Percentiles rank a stretch among this genome's conserved stretches.
Evolutionary conservation across 1,284 basidiomycete species (phyloP).

Genomic region (Ceratobasidium sp.): DNA sequence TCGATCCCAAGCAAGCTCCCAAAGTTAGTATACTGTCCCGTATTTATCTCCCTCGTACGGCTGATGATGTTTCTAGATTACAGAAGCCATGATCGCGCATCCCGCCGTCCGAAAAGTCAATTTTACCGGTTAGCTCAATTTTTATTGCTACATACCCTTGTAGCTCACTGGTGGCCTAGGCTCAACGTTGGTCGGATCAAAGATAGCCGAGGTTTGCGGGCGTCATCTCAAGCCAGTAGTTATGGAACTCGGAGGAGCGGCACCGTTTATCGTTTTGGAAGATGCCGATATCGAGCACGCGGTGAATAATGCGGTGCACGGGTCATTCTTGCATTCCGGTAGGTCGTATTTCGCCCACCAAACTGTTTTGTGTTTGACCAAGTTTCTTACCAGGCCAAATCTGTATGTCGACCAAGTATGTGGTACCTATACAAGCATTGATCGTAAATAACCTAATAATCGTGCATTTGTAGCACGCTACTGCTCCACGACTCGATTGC

Average conservation of each 20-base stretch:
- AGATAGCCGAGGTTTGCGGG: conserved; percentile 57
- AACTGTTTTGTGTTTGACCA: not conserved
- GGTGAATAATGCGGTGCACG: conserved; percentile 50
- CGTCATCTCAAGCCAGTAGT: conserved; percentile 59
- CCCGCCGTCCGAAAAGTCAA: conserved; percentile 53
- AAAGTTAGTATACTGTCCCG: conserved; percentile 48
- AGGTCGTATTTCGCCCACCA: not conserved
- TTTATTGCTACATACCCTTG: too few relatives aligned
- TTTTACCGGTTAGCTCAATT: conserved; percentile 22
- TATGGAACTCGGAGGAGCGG: conserved; percentile 62
- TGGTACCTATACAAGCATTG: conserved; percentile 43
- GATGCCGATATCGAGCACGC: conserved; percentile 61
- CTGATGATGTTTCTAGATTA: conserved; percentile 39
- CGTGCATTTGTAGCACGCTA: conserved; percentile 7
- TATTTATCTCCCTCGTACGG: not conserved
- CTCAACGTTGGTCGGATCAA: conserved; percentile 59
- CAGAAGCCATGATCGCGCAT: conserved; percentile 58
- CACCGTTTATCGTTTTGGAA: conserved; percentile 60
- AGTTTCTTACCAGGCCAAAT: conserved; percentile 60
- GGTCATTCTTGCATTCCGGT: conserved; percentile 46
- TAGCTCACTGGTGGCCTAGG: conserved; percentile 55
- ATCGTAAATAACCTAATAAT: not conserved
- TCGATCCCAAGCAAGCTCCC: conserved; percentile 57
- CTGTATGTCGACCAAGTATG: conserved; percentile 62
- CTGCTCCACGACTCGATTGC: conserved; percentile 47